Base-by-base conservation (phyloP, 129 eudicot genomes). In the Pulicaria dysenterica region DNA sequence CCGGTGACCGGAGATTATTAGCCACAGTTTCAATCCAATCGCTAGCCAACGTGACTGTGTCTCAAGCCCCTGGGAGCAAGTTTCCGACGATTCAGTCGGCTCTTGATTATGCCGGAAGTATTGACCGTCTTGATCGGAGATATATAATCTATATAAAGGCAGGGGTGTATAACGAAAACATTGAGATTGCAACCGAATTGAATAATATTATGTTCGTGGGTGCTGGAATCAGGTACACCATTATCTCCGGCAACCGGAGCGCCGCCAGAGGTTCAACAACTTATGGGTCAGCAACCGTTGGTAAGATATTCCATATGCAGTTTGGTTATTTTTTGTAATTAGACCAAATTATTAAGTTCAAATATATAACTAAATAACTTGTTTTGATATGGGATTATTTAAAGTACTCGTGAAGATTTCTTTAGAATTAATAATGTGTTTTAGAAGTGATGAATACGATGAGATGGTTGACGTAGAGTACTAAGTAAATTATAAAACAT, bases 131-230 rank as follows among this genome's bases (percentile, higher is more conserved):
- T 54, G 70, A 54, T 63, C 48, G 51, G 62, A 85, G 97, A 60
- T 85, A 72, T 72, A 70, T 91, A 11, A 82, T 91, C 6, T 75
- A 82, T 40, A 81, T 91, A 12, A 91, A 85, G 61, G 59, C 83
- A 57, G 97, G 97, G 13, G 85, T 84, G 7, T 91, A 91, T 39
- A 69, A 66, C 9, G 97, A 91, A 81, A 88, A 91, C 49, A 67
- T 91, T 6, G 73, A 77, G 65, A 73, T 91, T 11, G 78, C 67
- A 0, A 74, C 67, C 19, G 80, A 84, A 3, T 41, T 91, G 77
- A 73, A 65, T 75, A 88, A 82, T 39, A 84, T 91, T 64, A 91
- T 91, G 97, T 57, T 91, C 43, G 85, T 88, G 15, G 97, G 97
- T 43, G 97, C 77, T 75, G 97, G 97, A 12, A 38, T 80, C 77